Evolutionary conservation across 1,284 basidiomycete species (phyloP).

Genomic region (Microstroma glucosiphilum): DNA sequence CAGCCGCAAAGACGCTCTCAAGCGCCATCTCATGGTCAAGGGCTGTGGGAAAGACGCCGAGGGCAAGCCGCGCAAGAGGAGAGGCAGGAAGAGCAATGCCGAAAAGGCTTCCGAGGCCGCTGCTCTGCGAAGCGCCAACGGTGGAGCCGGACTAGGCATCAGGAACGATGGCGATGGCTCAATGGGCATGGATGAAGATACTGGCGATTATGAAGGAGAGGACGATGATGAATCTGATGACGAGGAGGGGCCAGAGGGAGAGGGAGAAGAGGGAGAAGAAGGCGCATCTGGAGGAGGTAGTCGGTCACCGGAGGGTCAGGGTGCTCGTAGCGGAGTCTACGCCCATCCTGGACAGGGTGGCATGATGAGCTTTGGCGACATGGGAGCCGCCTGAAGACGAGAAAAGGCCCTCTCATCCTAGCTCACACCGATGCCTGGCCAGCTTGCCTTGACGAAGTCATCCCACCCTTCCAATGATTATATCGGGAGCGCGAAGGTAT

Average conservation of each 20-base stretch:
- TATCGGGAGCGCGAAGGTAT: too few relatives aligned
- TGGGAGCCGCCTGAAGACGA: too few relatives aligned
- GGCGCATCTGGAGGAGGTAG: neutral
- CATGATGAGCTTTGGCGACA: too few relatives aligned
- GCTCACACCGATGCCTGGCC: too few relatives aligned
- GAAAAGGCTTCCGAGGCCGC: conserved; percentile 8
- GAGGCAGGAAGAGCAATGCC: neutral
- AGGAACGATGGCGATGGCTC: conserved; percentile 7
- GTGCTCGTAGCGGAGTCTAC: too few relatives aligned
- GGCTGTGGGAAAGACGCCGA: conserved; percentile 47
- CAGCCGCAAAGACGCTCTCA: conserved; percentile 42
- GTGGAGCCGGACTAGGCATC: neutral
- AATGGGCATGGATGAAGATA: conserved; percentile 5
- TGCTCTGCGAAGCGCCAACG: neutral
- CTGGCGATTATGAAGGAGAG: conserved; percentile 6
- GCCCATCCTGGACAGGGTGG: too few relatives aligned
- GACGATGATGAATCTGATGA: conserved; percentile 11
- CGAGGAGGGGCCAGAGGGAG: conserved; percentile 11
- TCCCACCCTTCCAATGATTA: too few relatives aligned
- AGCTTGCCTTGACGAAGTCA: too few relatives aligned
- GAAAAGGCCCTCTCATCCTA: too few relatives aligned
- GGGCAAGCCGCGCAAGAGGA: conserved; percentile 27
- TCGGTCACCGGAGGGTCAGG: too few relatives aligned
- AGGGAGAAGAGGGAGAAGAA: conserved; percentile 6
- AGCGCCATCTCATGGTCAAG: conserved; percentile 39